A percentile compares a stretch with the other conserved stretches of the same genome.
Conservation (phyloP, 1,284 basidiomycete species). For the Moesziomyces globuligerus region DNA sequence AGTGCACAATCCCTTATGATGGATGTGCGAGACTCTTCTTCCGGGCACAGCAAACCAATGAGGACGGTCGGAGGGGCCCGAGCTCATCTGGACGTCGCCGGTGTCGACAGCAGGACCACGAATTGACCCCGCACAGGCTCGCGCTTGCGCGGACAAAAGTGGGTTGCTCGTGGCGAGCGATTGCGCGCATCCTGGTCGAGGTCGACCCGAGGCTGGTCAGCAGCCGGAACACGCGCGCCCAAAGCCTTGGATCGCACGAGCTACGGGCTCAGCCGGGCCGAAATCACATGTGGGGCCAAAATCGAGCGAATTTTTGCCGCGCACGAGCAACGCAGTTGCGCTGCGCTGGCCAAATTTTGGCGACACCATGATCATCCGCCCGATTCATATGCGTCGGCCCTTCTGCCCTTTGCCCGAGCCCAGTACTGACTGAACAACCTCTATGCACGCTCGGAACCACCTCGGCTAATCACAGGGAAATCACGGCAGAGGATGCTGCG, state of each 20-base stretch:
- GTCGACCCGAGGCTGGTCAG: no score
- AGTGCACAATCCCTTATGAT: slow-evolving; percentile 5
- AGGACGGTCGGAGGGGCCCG: no score
- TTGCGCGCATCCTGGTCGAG: no score
- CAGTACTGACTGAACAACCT: background rate
- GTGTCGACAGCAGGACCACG: background rate
- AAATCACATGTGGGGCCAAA: background rate
- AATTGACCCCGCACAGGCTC: background rate
- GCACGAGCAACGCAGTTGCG: background rate
- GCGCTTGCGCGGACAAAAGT: background rate
- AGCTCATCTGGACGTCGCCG: no score
- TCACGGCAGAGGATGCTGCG: slow-evolving; percentile 23
- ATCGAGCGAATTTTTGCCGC: background rate
- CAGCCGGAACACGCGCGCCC: background rate
- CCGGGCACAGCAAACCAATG: no score
- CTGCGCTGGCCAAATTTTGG: background rate
- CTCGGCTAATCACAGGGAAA: background rate
- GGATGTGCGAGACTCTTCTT: no score
- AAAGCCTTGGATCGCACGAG: background rate
- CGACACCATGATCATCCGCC: background rate
- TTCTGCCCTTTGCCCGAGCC: background rate
- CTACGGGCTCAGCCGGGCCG: background rate
- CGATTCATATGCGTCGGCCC: no score
- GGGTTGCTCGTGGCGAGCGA: no score
- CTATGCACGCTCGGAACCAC: background rate